Evolutionary conservation across 768 basidiomycete species (phyloP), one percentile per base, ranked within the genome.

Genomic region (Boletus insuetus): DNA sequence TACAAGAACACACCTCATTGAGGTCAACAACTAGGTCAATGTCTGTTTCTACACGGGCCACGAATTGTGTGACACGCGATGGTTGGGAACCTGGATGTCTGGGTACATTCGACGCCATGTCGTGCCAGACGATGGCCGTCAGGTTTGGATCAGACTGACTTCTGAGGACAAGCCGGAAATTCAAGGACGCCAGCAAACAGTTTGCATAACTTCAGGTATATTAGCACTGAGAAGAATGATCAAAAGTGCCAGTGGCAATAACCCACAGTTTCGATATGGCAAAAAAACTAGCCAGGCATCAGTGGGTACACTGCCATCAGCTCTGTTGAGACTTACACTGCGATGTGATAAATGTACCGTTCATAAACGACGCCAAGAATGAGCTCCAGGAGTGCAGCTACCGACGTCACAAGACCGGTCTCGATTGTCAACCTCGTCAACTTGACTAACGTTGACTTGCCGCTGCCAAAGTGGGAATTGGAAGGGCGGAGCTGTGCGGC

Each of bases 351-450:
- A 24, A 49, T 5, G 0, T 41, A 17, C 0, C 42, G 1, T 7
- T 34, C 29, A 20, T 10, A 67, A 32, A 41, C 45, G 3, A 52
- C 6, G 2, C 47, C 58, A 7, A 69, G 43, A 13, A 61, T 34
- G 3, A 66, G 46, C 39, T 68, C 65, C 1, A 60, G 19, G n/a
- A 66, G 51, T 0, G 61, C 58, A 2, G 67, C 56, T 4, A 44
- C 38, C 3, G 64, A 55, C 17, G 67, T 69, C 10, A 66, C 42
- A 14, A 61, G 49, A 3, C 67, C 67, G 0, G 64, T 69, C 34
- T 69, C 65, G 6, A 67, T 46, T 13, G 64, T 61, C 13, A 68
- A 42, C 46, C 37, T 65, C 1, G 58, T 68, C 8, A 66, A 29
- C 31, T 52, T 39, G 39, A 38, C 24, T 8, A 62, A 12, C 3